These are phyloP conservation scores for Micromonas pusilla DNA, from an alignment of 139 green algal species.

Conservation along the genomic window DNA sequence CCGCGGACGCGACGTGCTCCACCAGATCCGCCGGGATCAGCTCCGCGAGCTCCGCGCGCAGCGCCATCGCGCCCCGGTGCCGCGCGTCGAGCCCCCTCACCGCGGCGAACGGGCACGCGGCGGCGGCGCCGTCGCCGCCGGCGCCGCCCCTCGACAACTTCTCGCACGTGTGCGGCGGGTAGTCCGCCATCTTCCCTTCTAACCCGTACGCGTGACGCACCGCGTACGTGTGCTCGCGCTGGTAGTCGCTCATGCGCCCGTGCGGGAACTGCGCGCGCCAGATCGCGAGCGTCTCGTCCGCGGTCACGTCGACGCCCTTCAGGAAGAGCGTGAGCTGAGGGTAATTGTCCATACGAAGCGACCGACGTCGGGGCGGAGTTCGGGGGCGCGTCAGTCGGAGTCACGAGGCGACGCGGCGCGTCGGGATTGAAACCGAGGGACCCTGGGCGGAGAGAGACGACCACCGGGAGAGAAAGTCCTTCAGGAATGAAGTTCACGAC, in stretches of 20 bases:
- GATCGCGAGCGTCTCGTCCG: slow-evolving; percentile 1
- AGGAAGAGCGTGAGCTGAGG: slow-evolving; percentile 16
- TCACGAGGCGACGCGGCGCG: no score
- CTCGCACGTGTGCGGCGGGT: slow-evolving; percentile 16
- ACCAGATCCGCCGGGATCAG: not conserved
- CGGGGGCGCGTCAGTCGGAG: no score
- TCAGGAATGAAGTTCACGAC: no score
- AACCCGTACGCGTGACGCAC: slow-evolving; percentile 13
- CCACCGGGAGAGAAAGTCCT: no score
- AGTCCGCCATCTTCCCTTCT: slow-evolving; percentile 12
- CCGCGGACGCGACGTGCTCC: not conserved
- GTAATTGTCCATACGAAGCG: no score
- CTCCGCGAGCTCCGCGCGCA: not conserved
- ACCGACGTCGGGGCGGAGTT: no score
- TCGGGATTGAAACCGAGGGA: no score
- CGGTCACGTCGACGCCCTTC: not conserved
- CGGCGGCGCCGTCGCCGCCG: no score
- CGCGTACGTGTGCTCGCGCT: slow-evolving; percentile 19
- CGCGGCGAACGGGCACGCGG: slow-evolving; percentile 7
- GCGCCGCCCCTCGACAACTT: not conserved
- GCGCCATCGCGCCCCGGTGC: not conserved
- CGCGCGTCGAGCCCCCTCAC: no score
- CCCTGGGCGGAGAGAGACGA: no score
- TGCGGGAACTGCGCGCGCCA: slow-evolving; percentile 2
- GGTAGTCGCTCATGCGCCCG: not conserved